phyloP scores from a whole-genome alignment of 306 rosid species.

The Prunus padus region DNA sequence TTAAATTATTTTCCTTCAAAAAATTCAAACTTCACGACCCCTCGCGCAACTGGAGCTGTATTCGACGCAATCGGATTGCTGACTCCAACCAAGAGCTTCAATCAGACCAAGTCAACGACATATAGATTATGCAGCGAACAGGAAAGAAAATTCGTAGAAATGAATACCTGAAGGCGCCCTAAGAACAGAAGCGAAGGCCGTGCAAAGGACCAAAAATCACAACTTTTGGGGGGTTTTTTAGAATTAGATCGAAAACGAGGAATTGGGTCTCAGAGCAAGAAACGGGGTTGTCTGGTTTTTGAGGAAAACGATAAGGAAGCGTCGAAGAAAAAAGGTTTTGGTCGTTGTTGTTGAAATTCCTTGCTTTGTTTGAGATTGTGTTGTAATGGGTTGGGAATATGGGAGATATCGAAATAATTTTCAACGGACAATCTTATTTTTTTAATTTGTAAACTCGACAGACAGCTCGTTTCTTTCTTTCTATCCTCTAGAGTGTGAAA shows the following conservation, averaged over 20 bases:
- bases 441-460: neutral
- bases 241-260: constrained; percentile 4
- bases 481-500: neutral
- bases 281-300: neutral
- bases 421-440: constrained; percentile 1
- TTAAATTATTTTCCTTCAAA: neutral
- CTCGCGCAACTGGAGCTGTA: constrained; percentile 5
- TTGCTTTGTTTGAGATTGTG: neutral
- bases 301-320: neutral
- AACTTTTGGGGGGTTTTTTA: neutral
- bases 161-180: neutral
- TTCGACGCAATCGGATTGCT: constrained; percentile 23
- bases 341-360: neutral
- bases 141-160: neutral
- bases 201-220: neutral
- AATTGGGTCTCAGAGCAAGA: constrained; percentile 2
- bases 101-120: constrained; percentile 3
- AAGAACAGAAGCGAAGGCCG: neutral
- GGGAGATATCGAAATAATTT: neutral
- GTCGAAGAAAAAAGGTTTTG: neutral
- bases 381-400: neutral
- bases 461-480: neutral
- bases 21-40: neutral
- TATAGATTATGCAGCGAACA: neutral
- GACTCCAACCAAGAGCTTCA: neutral